A percentile compares a stretch with the other conserved stretches of the same genome.
These are phyloP conservation scores for Sporobolomyces roseus DNA, from an alignment of 768 basidiomycete genomes.

Conservation along the genomic window DNA sequence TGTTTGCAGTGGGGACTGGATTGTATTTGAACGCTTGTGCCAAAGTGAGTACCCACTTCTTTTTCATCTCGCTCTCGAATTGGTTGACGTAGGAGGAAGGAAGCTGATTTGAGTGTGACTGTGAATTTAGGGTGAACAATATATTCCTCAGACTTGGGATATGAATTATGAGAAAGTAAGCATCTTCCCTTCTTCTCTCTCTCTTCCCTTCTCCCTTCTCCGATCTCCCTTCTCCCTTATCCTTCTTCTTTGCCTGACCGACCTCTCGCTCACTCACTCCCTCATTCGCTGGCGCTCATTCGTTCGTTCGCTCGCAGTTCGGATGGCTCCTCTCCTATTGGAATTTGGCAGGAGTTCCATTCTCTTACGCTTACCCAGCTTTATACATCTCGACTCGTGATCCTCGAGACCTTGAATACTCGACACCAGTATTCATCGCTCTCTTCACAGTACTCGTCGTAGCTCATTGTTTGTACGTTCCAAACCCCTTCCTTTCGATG, in stretches of 20 bases:
- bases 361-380: slow-evolving; percentile 95
- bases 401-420: slow-evolving; percentile 79
- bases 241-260: no score
- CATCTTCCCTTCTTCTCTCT: background rate
- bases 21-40: slow-evolving; percentile 93
- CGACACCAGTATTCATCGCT: slow-evolving; percentile 66
- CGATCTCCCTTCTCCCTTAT: background rate
- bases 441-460: slow-evolving; percentile 72
- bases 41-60: slow-evolving; percentile 16
- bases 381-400: slow-evolving; percentile 97
- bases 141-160: slow-evolving; percentile 92
- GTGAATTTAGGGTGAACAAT: slow-evolving; percentile 58
- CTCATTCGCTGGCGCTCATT: no score
- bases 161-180: slow-evolving; percentile 90
- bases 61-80: background rate
- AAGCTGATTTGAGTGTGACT: background rate
- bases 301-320: slow-evolving; percentile 30
- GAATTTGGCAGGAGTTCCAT: slow-evolving; percentile 71
- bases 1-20: slow-evolving; percentile 92
- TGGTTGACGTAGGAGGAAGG: background rate
- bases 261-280: no score
- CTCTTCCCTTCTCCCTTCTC: no score
- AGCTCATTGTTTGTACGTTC: slow-evolving; percentile 76
- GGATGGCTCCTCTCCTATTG: slow-evolving; percentile 45
- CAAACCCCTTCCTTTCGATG: slow-evolving; percentile 1